Evolutionary conservation across 75 land plant genomes (phyloP).

Genomic region (Pinus taeda): DNA sequence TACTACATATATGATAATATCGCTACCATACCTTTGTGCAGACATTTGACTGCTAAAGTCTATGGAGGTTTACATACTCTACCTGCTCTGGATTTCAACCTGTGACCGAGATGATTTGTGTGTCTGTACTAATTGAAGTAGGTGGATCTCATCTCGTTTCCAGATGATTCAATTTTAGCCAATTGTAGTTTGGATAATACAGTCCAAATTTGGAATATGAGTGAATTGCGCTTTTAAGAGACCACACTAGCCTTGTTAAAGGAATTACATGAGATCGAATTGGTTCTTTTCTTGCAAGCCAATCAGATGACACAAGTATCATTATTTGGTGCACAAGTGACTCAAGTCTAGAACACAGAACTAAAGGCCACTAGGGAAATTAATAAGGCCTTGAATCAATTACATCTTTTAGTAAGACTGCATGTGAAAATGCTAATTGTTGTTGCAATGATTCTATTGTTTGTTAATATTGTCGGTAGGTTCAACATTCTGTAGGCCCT

Average conservation of each 20-base stretch:
- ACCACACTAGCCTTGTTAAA: slow-evolving; percentile 71
- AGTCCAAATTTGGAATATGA: slow-evolving; percentile 84
- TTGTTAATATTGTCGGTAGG: slow-evolving; percentile 60
- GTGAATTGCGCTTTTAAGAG: not conserved
- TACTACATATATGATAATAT: no score
- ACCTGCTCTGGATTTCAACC: no score
- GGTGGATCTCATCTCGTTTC: slow-evolving; percentile 99
- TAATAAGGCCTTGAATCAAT: slow-evolving; percentile 41
- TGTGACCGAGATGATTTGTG: slow-evolving; percentile 9
- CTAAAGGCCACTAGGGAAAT: slow-evolving; percentile 95
- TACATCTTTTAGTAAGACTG: not conserved
- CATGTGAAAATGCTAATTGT: slow-evolving; percentile 4
- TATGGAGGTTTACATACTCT: no score
- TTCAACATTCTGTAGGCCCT: slow-evolving; percentile 90
- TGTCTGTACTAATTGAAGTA: slow-evolving; percentile 64
- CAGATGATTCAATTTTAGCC: slow-evolving; percentile 88
- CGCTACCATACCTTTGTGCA: no score
- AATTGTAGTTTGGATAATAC: slow-evolving; percentile 95
- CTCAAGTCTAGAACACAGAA: slow-evolving; percentile 73
- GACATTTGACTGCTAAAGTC: no score
- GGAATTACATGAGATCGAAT: slow-evolving; percentile 96
- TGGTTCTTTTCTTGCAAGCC: slow-evolving; percentile 92
- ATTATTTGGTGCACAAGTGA: slow-evolving; percentile 28
- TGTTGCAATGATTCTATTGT: not conserved
- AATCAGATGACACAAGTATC: slow-evolving; percentile 93